These are phyloP conservation scores for Rhizopogon vesiculosus DNA, from an alignment of 768 basidiomycete genomes.

Conservation along the genomic window DNA sequence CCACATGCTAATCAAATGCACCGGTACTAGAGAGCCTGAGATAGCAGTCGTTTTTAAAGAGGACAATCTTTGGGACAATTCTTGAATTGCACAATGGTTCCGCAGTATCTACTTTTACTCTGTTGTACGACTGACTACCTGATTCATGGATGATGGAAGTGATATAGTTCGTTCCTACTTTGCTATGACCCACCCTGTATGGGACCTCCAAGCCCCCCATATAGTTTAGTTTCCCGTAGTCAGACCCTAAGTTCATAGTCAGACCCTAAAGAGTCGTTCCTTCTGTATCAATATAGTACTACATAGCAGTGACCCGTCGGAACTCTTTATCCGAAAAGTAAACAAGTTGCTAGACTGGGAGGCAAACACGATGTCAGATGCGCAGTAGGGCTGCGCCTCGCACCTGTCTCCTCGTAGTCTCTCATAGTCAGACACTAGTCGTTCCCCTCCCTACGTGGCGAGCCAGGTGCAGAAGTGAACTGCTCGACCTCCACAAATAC, in stretches of 20 bases:
- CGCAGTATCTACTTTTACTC: background rate
- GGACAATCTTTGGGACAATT: background rate
- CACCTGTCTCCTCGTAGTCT: no score
- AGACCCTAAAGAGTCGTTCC: no score
- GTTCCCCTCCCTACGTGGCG: no score
- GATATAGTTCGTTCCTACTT: background rate
- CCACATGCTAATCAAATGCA: background rate
- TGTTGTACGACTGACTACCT: background rate
- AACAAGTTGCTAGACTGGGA: background rate
- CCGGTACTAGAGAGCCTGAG: background rate
- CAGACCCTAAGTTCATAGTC: no score
- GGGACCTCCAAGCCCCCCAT: background rate
- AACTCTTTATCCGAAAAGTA: background rate
- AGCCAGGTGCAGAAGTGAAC: no score
- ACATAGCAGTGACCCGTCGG: no score
- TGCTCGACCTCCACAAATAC: no score
- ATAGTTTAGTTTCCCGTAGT: background rate
- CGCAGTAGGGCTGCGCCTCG: no score
- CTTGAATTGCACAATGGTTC: background rate
- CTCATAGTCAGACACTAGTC: no score
- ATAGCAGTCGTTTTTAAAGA: background rate
- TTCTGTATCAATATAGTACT: no score
- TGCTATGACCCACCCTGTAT: background rate
- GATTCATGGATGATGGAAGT: no score
- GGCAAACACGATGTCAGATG: no score